These are phyloP conservation scores for Phallus indusiatus DNA, from an alignment of 768 basidiomycete species.

Conservation along the genomic window DNA sequence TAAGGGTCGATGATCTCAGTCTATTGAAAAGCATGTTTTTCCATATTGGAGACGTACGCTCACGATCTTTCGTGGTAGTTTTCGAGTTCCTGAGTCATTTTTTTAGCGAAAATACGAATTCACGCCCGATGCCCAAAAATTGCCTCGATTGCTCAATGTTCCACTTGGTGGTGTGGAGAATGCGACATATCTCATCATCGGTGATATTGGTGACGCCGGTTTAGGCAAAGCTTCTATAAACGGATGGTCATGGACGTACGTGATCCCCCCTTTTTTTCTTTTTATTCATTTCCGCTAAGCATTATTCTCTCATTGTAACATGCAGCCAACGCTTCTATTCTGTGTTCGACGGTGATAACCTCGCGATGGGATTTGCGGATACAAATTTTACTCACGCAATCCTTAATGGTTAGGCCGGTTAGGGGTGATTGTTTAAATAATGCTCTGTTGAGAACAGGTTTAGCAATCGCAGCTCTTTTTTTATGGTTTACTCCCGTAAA, in stretches of 20 bases:
- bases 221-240: constrained; percentile 11
- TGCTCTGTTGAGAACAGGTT: too few species aligned
- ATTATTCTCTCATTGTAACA: background rate
- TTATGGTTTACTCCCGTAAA: too few species aligned
- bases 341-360: constrained; percentile 31
- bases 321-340: constrained; percentile 31
- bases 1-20: constrained; percentile 20
- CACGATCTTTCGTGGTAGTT: background rate
- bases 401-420: too few species aligned
- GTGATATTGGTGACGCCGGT: background rate
- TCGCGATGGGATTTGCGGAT: constrained; percentile 31
- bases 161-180: too few species aligned
- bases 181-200: too few species aligned
- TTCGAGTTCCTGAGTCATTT: too few species aligned
- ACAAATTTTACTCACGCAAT: constrained; percentile 28
- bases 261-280: too few species aligned
- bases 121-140: constrained; percentile 14
- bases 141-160: too few species aligned
- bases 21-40: constrained; percentile 20
- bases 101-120: constrained; percentile 12
- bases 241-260: constrained; percentile 18
- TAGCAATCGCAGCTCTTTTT: too few species aligned
- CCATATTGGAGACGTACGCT: constrained; percentile 15
- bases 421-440: too few species aligned
- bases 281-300: background rate